Evolutionary conservation across 1,284 basidiomycete genomes (phyloP), one percentile per base, ranked within the genome.

Genomic region (Fomitopsis betulina): DNA sequence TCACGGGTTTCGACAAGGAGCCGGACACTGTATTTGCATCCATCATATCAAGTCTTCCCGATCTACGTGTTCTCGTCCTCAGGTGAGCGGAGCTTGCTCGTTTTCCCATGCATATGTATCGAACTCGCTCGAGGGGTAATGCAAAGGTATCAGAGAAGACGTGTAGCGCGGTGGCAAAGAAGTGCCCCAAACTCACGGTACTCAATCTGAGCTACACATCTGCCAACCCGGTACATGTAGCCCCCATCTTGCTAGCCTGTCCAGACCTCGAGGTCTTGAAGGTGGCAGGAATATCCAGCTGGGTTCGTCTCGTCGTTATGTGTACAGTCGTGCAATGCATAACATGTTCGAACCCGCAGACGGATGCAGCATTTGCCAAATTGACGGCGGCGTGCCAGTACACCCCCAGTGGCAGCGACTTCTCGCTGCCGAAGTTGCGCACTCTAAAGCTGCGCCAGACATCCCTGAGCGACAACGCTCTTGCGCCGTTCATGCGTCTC

Each of bases 191-290:
- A 12, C 73, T 89, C 32, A 72, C 66, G 17, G 68, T 72, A 1
- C 62, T 86, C 40, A 89, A 89, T 63, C 67, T 89, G 47, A 87
- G 79, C 64, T 84, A 84, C 60, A 89, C 87, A 0, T 75, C 80
- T 5, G 77, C 79, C 4, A 71, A 79, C 1, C 81, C 86, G 0
- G 59, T 65, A 0, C 78, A 82, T 8, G 65, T 89, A 4, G 71
- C 74, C 0, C 69, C 75, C 9, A 68, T 87, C 2, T 61, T 87
- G 5, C 66, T 63, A 1, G 69, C 70, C 32, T 81, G 81, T 63
- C 65, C 65, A 19, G 62, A 74, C 9, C 64, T 89, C 5, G 75
- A 83, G 64, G 79, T 83, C 0, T 67, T 89, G 35, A 89, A 89
- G 65, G 67, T 86, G 3, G 85, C 86, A 3, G 84, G 83, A 4